These are phyloP conservation scores for Vitis labrusca DNA, from an alignment of 164 flowering plant genomes.

Conservation along the genomic window DNA sequence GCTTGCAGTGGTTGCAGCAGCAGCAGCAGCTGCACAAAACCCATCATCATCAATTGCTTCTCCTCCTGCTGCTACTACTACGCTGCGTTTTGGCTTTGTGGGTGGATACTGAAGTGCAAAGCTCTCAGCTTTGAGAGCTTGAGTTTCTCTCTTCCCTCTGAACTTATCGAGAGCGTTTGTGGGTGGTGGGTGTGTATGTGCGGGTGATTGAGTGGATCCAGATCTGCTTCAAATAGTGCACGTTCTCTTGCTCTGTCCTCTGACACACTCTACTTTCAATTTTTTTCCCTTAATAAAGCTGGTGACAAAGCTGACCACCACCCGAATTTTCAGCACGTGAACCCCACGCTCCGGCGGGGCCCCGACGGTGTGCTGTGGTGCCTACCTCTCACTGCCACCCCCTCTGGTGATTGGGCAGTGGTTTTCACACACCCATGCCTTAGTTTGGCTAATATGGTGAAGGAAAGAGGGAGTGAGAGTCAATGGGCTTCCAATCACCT, in stretches of 20 bases:
- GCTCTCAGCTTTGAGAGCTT: not conserved
- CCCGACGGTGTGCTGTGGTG: not conserved
- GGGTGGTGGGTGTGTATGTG: conserved; percentile 1
- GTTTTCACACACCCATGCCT: not conserved
- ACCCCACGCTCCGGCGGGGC: conserved; percentile 5
- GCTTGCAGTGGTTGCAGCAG: conserved; percentile 11
- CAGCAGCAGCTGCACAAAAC: conserved; percentile 17
- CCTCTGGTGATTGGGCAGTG: not conserved
- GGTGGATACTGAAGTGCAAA: conserved; percentile 7
- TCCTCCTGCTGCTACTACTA: conserved; percentile 4
- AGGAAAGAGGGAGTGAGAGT: not conserved
- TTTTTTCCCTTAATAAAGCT: conserved; percentile 5
- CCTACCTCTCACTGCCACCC: too few species aligned
- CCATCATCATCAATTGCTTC: conserved; percentile 17
- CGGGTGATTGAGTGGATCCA: conserved; percentile 31
- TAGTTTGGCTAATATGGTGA: not conserved
- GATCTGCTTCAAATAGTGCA: conserved; percentile 49
- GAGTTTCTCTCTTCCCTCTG: not conserved
- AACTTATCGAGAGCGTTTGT: conserved; percentile 5
- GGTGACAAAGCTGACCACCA: not conserved
- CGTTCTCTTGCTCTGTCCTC: conserved; percentile 27
- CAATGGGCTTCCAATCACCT: not conserved
- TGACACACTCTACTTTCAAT: conserved; percentile 8
- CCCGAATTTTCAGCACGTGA: not conserved
- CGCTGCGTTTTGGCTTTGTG: conserved; percentile 3